These are phyloP conservation scores for Suillus alpinus DNA, from an alignment of 768 basidiomycete species.

Conservation along the genomic window DNA sequence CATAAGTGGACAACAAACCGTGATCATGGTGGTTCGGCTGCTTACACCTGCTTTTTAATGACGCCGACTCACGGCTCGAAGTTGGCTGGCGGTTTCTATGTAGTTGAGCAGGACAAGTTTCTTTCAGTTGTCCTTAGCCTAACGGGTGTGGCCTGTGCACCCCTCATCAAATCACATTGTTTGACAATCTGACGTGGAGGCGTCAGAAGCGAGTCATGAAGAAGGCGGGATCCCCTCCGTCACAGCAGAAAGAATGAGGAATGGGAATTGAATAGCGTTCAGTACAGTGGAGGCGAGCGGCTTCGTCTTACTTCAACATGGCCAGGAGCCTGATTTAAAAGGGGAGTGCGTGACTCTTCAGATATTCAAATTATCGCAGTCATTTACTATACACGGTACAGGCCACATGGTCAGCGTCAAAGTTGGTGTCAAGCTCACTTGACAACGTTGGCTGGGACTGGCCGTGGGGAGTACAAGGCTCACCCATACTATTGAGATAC, in stretches of 20 bases:
- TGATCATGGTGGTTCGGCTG: neutral
- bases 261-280: neutral
- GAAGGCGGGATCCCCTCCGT: neutral
- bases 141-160: neutral
- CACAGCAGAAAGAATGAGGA: neutral
- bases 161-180: neutral
- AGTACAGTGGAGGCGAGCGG: neutral
- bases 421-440: neutral
- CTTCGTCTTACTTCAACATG: neutral
- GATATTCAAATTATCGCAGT: no score
- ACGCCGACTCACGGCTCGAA: neutral
- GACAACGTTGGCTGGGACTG: neutral
- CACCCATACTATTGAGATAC: neutral
- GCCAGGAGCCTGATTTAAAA: no score
- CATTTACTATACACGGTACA: no score
- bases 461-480: neutral
- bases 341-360: no score
- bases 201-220: neutral
- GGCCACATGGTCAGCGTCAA: no score
- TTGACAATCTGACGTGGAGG: neutral
- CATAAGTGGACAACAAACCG: neutral
- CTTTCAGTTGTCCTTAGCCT: neutral
- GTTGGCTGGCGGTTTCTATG: no score
- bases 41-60: neutral
- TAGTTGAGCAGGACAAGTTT: neutral